Base-by-base conservation (phyloP, 2,329 filamentous ascomycete genomes). In the Pseudogymnoascus sp. region DNA sequence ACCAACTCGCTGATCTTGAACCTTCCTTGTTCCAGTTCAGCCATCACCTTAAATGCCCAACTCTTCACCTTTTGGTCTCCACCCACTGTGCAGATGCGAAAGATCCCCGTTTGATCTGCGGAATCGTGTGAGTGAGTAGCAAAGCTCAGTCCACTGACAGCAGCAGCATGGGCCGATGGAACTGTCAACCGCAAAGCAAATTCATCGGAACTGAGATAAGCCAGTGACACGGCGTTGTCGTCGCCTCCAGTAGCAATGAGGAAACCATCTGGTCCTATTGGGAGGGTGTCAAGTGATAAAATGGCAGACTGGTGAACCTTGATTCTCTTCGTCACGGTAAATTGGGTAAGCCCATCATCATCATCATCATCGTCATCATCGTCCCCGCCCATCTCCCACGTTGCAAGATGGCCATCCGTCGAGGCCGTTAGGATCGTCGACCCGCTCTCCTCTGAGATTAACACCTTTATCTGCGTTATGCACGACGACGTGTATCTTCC, bases 241-340 rank as follows among this genome's bases (percentile, higher is more conserved):
- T 99, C 94, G 20, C 94, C 91, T 25, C 90, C 91, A 0, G 90
- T 91, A 4, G 90, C 72, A 16, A 89, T 64, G 28, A 67, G 50
- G 1, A 71, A 62, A 4, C 74, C 59, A 14, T 12, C 54, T n/a
- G 3, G 75, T 70, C 62, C 81, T 70, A 38, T 57, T 2, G 41
- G 30, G 16, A 62, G 28, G 58, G 84, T 62, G 63, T 81, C 80
- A 2, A 88, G 74, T 18, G 78, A 76, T 71, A 96, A 95, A 70
- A 97, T 83, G 58, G 87, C 85, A 72, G 83, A 96, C 67, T 96
- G 91, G 69, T 97, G 94, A 22, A 93, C 72, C 60, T 76, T 78
- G 57, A 75, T 72, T 8, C 62, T 63, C 25, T 18, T 12, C 14
- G 59, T 28, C 35, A n/a, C n/a, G 60, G 57, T 16, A 35, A 35